These are phyloP conservation scores for Trichoderma sp. DNA, from an alignment of 2,329 filamentous ascomycete species.

Conservation along the genomic window DNA sequence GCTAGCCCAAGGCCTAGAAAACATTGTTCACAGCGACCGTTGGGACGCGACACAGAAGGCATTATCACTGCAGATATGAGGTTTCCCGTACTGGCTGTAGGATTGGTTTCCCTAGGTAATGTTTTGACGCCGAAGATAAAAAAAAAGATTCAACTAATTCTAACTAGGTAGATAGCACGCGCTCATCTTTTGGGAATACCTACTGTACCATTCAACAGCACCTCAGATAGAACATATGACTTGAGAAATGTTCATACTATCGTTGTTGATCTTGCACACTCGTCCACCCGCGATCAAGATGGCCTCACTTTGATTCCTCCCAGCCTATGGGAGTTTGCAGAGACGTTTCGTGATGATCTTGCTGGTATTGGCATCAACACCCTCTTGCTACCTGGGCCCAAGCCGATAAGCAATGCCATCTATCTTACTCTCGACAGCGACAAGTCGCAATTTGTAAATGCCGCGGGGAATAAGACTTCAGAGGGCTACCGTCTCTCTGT, in stretches of 20 bases:
- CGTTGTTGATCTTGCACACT: conserved; percentile 5
- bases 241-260: conserved; percentile 14
- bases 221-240: conserved; percentile 6
- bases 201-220: conserved; percentile 16
- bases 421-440: conserved; percentile 45
- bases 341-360: conserved; percentile 16
- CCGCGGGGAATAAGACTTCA: conserved; percentile 43
- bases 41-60: not conserved
- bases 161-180: not conserved
- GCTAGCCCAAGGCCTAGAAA: not conserved
- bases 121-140: not conserved
- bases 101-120: conserved; percentile 9
- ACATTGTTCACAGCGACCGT: not conserved
- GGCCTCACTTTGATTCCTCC: conserved; percentile 19
- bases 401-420: conserved; percentile 29
- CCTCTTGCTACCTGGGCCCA: not conserved
- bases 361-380: conserved; percentile 17
- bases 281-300: conserved; percentile 12
- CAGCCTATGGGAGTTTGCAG: conserved; percentile 17
- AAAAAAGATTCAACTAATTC: not conserved
- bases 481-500: conserved; percentile 50
- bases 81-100: not conserved
- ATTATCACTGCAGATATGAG: not conserved
- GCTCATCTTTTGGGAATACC: conserved; percentile 19
- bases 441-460: conserved; percentile 40